Evolutionary conservation across 1,284 basidiomycete genomes (phyloP), one percentile per base, ranked within the genome.

Genomic region (Ganoderma lucidum): DNA sequence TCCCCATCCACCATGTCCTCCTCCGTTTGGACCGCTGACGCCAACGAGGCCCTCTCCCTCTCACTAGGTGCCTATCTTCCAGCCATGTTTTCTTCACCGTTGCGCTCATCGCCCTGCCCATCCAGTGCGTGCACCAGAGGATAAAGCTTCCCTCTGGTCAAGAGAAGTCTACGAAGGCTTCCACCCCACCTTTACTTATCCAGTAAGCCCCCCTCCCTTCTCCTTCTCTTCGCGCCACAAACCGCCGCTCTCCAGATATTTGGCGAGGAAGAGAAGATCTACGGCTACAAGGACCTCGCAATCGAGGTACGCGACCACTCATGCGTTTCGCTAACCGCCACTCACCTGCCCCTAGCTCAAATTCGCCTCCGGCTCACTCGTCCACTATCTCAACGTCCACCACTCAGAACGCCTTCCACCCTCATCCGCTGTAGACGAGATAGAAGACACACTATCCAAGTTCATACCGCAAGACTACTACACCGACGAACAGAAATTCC

Each of bases 191-290:
- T 97, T 97, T 81, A 97, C 95, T 0, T 97, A 97, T 81, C 94
- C 96, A 35, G 93, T 94, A 75, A 69, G 89, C 81, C 30, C 1
- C 6, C 14, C 19, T 12, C 39, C 23, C 9, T 56, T 23, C 48
- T 45, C 15, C 23, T 32, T 6, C 42, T 39, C 8, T 45, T 19
- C 44, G 15, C 39, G 23, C 61, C 51, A 6, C 61, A 58, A 28
- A 39, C 62, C 48, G 35, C 1, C 30, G 39, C 3, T 6, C 6
- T 51, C 53, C 67, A 94, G 88, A 96, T 98, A 80, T 99, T 93
- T 78, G 97, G 97, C 64, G 95, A 98, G 76, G 94, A 97, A 67
- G 96, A 99, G 83, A 97, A 93, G 81, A 93, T 99, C 74, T 99
- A 97, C 80, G 97, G 97, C 2, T 99, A 98, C 82, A 87, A 90